Base-by-base conservation (phyloP, 2,329 filamentous ascomycete genomes). In the Plenodomus tracheiphilus region DNA sequence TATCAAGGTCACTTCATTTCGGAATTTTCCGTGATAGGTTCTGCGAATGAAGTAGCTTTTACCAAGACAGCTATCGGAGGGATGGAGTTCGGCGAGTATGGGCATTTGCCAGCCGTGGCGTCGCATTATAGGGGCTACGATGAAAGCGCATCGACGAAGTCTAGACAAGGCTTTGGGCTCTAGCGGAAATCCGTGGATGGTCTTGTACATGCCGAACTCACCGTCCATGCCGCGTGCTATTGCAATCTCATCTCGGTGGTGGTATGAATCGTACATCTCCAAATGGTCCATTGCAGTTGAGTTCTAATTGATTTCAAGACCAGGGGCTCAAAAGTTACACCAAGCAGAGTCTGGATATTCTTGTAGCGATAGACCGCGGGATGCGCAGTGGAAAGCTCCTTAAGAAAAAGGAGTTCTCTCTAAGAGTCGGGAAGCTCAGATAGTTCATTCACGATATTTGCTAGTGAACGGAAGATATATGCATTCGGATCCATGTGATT, bases 91-190 rank as follows among this genome's bases (percentile, higher is more conserved):
- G 13, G 35, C n/a, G 15, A 43, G 43, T 10, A 39, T n/a, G 11
- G 43, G 47, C 18, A 50, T 30, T n/a, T 43, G 19, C 47, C 47
- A 46, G 22, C n/a, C 34, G 17, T 46, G 43, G 3, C 38, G 34
- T 15, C 22, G 18, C 47, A 50, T 50, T 2, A 50, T 22, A 10
- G 38, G 43, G 3, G 20, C 22, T 4, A 50, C 21, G 16, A 50
- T 43, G 43, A 39, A 43, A 19, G 47, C 47, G 9, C 21, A 41
- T 7, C 47, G 43, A 6, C 47, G 47, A 3, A 50, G 39, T 10
- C 41, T 16, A 10, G 19, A 18, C 1, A 50, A 18, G 8, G 43
- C 47, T 3, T 39, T 3, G 8, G 7, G 6, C 28, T 32, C 9
- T 4, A 15, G 13, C 4, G 28, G 28, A 15, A 32, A 32, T 4